These are phyloP conservation scores for Exophiala sp. DNA, from an alignment of 2,329 filamentous ascomycete genomes.

Conservation along the genomic window DNA sequence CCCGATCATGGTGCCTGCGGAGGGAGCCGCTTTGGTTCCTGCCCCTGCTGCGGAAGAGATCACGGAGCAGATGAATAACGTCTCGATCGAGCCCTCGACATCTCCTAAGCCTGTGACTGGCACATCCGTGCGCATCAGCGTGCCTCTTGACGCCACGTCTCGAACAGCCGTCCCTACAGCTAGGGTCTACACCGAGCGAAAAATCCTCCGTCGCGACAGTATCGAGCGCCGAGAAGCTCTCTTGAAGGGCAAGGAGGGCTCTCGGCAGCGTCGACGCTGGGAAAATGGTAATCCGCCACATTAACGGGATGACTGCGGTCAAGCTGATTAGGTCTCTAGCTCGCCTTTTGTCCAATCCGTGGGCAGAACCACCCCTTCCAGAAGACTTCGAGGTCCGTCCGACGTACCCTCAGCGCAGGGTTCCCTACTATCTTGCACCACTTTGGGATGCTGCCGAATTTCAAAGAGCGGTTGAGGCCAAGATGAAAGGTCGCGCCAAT, in stretches of 20 bases:
- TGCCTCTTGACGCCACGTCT: conserved; percentile 64
- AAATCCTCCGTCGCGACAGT: conserved; percentile 58
- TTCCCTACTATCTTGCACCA: conserved; percentile 86
- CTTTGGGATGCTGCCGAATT: conserved; percentile 67
- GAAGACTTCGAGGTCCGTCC: conserved; percentile 80
- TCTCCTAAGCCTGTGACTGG: conserved; percentile 29
- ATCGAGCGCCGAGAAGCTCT: conserved; percentile 68
- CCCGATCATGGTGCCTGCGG: conserved; percentile 19
- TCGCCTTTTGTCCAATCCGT: conserved; percentile 79
- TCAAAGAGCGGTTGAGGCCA: conserved; percentile 42
- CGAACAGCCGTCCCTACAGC: conserved; percentile 27
- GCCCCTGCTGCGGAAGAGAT: conserved; percentile 2
- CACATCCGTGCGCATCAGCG: conserved; percentile 63
- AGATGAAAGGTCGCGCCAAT: conserved; percentile 31
- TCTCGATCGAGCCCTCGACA: conserved; percentile 10
- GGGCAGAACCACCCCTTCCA: conserved; percentile 75
- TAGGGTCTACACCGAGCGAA: conserved; percentile 45
- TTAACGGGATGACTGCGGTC: neutral
- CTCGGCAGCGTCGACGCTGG: conserved; percentile 80
- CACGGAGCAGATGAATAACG: conserved; percentile 10
- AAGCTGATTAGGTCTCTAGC: conserved; percentile 51
- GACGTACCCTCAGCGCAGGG: conserved; percentile 67
- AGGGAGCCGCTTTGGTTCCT: neutral
- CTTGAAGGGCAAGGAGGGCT: conserved; percentile 87
- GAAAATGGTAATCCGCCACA: conserved; percentile 70